These are phyloP conservation scores for Fagus sylvatica DNA, from an alignment of 306 rosid species.

Conservation along the genomic window DNA sequence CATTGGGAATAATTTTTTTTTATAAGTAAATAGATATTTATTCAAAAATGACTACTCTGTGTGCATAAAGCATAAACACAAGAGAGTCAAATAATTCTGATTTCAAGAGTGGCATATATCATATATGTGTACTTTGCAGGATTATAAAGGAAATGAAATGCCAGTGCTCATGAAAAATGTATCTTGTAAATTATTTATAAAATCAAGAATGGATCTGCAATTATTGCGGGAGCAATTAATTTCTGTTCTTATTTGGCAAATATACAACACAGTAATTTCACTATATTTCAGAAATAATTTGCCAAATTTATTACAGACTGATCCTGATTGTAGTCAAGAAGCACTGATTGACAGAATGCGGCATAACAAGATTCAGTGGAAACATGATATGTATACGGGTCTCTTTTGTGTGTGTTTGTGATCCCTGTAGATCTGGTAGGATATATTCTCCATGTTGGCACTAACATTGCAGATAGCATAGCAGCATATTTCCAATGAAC, in stretches of 20 bases:
- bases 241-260: background rate
- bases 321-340: background rate
- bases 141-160: background rate
- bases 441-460: background rate
- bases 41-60: too few relatives aligned
- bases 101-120: background rate
- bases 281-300: background rate
- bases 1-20: too few relatives aligned
- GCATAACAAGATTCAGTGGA: background rate
- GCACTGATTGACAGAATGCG: background rate
- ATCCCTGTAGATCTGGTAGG: background rate
- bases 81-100: background rate
- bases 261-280: background rate
- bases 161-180: background rate
- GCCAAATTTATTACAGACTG: background rate
- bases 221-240: background rate
- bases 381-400: background rate
- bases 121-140: background rate
- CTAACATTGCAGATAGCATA: background rate
- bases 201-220: background rate
- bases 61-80: too few relatives aligned
- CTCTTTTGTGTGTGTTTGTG: too few relatives aligned
- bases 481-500: background rate
- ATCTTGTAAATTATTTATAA: background rate
- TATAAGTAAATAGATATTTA: too few relatives aligned